These are phyloP conservation scores for Rhodosporidiobolus sp. DNA, from an alignment of 768 basidiomycete species.

Conservation along the genomic window DNA sequence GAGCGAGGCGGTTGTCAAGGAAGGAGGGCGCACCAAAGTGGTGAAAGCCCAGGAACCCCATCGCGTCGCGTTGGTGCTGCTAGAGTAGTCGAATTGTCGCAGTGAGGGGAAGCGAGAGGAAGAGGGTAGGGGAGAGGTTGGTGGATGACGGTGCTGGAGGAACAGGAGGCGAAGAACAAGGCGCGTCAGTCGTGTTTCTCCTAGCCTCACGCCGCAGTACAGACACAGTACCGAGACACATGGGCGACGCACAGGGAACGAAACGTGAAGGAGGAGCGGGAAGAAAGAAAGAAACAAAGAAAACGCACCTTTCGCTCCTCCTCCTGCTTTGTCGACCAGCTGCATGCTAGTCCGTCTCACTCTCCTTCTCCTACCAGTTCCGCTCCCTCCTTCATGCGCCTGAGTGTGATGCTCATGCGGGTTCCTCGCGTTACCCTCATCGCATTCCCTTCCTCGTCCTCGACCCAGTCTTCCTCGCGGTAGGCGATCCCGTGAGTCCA, in stretches of 20 bases:
- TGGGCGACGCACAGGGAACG: not conserved
- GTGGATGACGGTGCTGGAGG: too few relatives aligned
- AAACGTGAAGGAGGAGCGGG: not conserved
- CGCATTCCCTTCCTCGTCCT: conserved; percentile 44
- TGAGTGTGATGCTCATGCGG: conserved; percentile 76
- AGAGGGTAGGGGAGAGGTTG: too few relatives aligned
- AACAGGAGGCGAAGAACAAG: too few relatives aligned
- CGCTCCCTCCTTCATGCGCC: conserved; percentile 81
- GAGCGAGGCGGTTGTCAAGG: not conserved
- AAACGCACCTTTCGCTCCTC: too few relatives aligned
- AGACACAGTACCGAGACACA: too few relatives aligned
- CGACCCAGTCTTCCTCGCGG: conserved; percentile 61
- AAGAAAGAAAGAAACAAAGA: not conserved
- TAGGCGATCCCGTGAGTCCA: conserved; percentile 87
- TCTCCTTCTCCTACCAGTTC: conserved; percentile 43
- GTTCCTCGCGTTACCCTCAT: conserved; percentile 49
- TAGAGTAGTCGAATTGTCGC: too few relatives aligned
- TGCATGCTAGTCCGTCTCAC: not conserved
- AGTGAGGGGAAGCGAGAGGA: too few relatives aligned
- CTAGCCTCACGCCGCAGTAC: too few relatives aligned
- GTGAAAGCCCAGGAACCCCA: conserved; percentile 11
- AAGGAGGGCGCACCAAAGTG: not conserved
- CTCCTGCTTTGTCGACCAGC: too few relatives aligned
- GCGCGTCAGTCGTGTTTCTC: too few relatives aligned
- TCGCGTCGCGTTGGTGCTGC: not conserved